Evolutionary conservation across 1,284 basidiomycete species (phyloP).

Genomic region (Leucoagaricus sp.): DNA sequence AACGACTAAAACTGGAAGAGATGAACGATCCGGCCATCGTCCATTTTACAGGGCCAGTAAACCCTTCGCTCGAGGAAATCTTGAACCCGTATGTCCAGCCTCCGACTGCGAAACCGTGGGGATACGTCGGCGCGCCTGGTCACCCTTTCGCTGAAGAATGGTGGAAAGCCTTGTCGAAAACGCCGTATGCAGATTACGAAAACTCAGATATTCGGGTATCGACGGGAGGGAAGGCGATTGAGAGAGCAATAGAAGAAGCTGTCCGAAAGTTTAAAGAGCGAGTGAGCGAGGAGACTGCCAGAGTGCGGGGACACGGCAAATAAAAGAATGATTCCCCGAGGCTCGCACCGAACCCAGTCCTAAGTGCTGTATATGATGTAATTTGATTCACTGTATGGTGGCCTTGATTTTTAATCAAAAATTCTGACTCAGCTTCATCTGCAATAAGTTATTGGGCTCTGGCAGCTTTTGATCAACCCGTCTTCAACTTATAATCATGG

Average conservation of each 20-base stretch:
- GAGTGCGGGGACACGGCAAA: no score
- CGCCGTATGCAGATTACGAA: constrained; percentile 2
- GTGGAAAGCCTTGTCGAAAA: constrained; percentile 42
- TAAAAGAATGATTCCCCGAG: no score
- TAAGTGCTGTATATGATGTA: no score
- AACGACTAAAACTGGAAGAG: constrained; percentile 27
- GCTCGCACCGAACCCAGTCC: no score
- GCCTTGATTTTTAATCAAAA: no score
- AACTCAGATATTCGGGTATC: not conserved
- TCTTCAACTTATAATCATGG: constrained; percentile 35
- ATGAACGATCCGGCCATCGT: constrained; percentile 44
- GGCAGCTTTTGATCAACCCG: not conserved
- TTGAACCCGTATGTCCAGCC: constrained; percentile 56
- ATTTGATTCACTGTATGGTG: no score
- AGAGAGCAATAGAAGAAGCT: no score
- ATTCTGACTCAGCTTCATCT: no score
- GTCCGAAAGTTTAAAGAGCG: no score
- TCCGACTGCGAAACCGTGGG: constrained; percentile 58
- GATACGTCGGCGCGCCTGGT: constrained; percentile 52
- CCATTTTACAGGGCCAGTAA: constrained; percentile 59
- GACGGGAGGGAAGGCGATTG: not conserved
- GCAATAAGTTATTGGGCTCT: no score
- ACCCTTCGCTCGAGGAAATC: constrained; percentile 45
- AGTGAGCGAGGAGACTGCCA: no score
- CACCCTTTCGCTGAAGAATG: constrained; percentile 53